phyloP scores from a whole-genome alignment of 176 grass and related monocot species.

The Miscanthus lutarioriparius region DNA sequence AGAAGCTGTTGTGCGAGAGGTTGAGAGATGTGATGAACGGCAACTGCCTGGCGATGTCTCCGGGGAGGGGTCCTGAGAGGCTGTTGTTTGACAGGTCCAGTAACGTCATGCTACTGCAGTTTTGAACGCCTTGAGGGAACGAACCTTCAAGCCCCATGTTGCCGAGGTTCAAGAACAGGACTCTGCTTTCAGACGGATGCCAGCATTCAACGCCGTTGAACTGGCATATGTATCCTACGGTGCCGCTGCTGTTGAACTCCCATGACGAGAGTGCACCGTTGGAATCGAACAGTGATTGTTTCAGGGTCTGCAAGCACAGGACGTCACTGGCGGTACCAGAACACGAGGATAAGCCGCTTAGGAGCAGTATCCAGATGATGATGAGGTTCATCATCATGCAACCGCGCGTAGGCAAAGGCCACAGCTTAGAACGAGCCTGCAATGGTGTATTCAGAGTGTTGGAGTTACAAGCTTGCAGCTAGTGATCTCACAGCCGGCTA shows the following conservation, averaged over 20 bases:
- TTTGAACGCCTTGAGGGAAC: slow-evolving; percentile 40
- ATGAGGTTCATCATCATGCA: background rate
- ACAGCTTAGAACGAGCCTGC: no score
- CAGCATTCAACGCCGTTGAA: slow-evolving; percentile 40
- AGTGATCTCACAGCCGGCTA: no score
- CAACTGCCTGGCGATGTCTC: slow-evolving; percentile 1
- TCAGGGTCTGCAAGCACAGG: slow-evolving; percentile 36
- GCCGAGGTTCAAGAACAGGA: slow-evolving; percentile 27
- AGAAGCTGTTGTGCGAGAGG: slow-evolving; percentile 47
- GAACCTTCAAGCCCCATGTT: slow-evolving; percentile 51
- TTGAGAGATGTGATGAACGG: slow-evolving; percentile 27
- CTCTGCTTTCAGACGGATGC: slow-evolving; percentile 32
- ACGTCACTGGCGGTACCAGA: slow-evolving; percentile 24
- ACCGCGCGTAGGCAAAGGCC: no score
- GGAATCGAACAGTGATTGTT: slow-evolving; percentile 32
- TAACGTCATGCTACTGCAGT: slow-evolving; percentile 10
- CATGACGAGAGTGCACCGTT: slow-evolving; percentile 29
- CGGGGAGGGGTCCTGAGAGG: slow-evolving; percentile 37
- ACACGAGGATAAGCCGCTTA: background rate
- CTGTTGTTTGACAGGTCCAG: slow-evolving; percentile 43
- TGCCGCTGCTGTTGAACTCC: background rate
- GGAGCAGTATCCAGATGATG: background rate
- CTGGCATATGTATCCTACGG: slow-evolving; percentile 24
- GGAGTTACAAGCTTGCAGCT: no score
- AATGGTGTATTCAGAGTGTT: no score